Base-by-base conservation (phyloP, 441 rosid genomes). In the Syzygium syzygioides region DNA sequence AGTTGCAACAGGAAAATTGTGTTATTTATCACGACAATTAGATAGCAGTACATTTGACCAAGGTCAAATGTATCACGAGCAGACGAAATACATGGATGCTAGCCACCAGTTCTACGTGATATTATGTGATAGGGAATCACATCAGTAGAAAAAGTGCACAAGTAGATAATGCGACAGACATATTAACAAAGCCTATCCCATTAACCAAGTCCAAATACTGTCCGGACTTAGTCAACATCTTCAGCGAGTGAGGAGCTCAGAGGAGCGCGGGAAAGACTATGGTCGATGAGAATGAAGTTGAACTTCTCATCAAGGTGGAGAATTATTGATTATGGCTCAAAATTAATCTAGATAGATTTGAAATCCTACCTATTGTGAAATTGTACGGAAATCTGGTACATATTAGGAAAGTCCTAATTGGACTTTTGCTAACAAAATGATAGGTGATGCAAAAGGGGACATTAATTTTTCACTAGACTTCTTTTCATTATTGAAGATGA, bases 181-280 rank as follows among this genome's bases (percentile, higher is more conserved):
- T 4, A 6, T 57, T 10, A 57, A 57, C 26, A 28, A 25, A 57
- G 62, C 62, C 62, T 57, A 57, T 57, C n/a, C 30, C n/a, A 57
- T 57, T 0, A 0, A 57, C 30, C 7, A 11, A 57, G 62, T 57
- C 62, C 26, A 25, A 25, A 59, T 60, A 60, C 17, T 15, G 14
- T 28, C 1, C 2, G 9, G 32, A 28, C 66, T 60, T 60, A 30
- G 1, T 28, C n/a, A 60, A 8, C 7, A 60, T 60, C 1, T 1
- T 0, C 3, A 28, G 66, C 9, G 2, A 60, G 34, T 64, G 23
- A 64, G 20, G 76, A 66, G 79, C 25, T 66, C 0, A 32, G 7
- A 32, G 7, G 0, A 66, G 79, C 11, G 4, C 0, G 0, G 45
- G 45, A 66, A 11, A 32, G 79, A 66, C 14, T 1, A 18, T 17